Evolutionary conservation across 106 monocot genomes (phyloP).

Genomic region (Platanthera zijinensis): DNA sequence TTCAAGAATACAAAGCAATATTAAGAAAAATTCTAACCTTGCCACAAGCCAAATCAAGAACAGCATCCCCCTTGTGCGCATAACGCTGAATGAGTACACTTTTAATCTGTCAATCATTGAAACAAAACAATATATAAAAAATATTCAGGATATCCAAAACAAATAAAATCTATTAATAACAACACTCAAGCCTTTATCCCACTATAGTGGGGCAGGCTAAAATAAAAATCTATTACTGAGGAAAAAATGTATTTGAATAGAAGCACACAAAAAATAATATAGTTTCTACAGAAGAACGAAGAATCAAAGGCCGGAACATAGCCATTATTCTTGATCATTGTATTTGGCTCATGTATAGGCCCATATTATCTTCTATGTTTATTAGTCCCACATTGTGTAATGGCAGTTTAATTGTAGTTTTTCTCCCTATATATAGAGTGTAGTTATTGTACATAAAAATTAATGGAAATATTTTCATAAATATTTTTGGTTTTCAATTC

Average conservation of each 20-base stretch:
- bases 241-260: neutral
- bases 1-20: neutral
- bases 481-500: no score
- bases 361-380: no score
- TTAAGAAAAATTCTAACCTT: slow-evolving; percentile 45
- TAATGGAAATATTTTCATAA: no score
- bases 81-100: slow-evolving; percentile 95
- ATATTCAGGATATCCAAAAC: neutral
- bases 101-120: slow-evolving; percentile 69
- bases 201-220: no score
- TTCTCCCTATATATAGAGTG: no score
- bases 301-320: no score
- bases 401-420: no score
- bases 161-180: neutral
- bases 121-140: neutral
- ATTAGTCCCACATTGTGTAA: no score
- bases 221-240: neutral
- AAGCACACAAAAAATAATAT: neutral
- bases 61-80: slow-evolving; percentile 69
- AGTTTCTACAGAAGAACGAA: neutral
- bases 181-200: no score
- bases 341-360: no score
- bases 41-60: slow-evolving; percentile 97
- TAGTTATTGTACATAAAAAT: no score
- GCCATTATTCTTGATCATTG: no score